Base-by-base conservation (phyloP, 192 early-diverging fungal genomes). In the Backusella tuberculispora region DNA sequence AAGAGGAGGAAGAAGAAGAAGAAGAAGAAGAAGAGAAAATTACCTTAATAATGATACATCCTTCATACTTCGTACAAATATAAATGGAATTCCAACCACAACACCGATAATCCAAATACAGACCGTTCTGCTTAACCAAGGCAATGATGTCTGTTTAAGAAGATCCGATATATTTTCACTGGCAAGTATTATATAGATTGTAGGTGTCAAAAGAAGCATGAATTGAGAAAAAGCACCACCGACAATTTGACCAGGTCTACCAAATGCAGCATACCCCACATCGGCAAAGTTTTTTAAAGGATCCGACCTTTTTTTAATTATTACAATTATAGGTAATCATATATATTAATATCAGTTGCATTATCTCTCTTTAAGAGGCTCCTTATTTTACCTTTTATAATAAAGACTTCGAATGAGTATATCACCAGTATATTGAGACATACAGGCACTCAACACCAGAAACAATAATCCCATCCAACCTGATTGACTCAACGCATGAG, bases 261-360 rank as follows among this genome's bases (percentile, higher is more conserved):
- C 95, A 83, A 91, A 95, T 3, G 95, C 92, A 46, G 88, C 89
- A 50, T 86, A 85, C 40, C 89, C 94, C 45, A 95, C 85, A 63
- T 93, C 92, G 29, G 72, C 46, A 69, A 74, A 78, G 14, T 72
- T 67, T 17, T 73, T 63, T n/a, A 78, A 46, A 29, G 56, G 72
- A 14, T 37, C 19, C 1, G 56, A 63, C 21, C 48, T 29, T 19
- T 29, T 72, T 24, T 26, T 40, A 66, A 66, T n/a, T 13, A 26
- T 15, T 34, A n/a, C 26, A 56, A 67, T 42, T 42, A 67, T 44
- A 41, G 24, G 29, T 43, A 24, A 24, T 67, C 42, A 24, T 42
- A 26, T 21, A 21, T 56, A 60, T 60, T 60, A 26, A 13, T 60
- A 60, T 24, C 24, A 60, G 19, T 21, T 60, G 53, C 53, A 26